Evolutionary conservation across 73 alveolate genomes (phyloP), one percentile per base, ranked within the genome.

Genomic region (Symbiodinium natans): DNA sequence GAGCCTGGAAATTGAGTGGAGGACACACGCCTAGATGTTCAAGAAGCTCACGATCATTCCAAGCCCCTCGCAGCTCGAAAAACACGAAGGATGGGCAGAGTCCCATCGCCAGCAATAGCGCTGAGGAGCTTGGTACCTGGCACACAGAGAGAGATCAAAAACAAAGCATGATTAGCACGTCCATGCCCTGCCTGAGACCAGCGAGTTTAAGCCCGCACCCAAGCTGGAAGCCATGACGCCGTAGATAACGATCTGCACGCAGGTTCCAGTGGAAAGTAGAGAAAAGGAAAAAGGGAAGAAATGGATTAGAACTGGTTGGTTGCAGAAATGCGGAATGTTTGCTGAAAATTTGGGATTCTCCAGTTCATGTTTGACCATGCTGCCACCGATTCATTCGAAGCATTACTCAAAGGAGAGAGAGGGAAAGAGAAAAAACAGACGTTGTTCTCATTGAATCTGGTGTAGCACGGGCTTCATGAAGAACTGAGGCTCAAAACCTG

Each of bases 171-270:
- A n/a, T n/a, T n/a, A n/a, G n/a, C n/a, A n/a, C n/a, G n/a, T n/a
- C n/a, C n/a, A n/a, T n/a, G 77, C 82, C 33, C 27, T 56, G 42
- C 97, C 97, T 71, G 97, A 90, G 56, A 90, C 97, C 39, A 90
- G 77, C 27, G 97, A 90, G 52, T 90, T 90, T 77, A 90, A 85
- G 27, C 97, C 97, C 54, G 97, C 97, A 7, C 97, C 97, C 52
- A 90, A 85, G 77, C 97, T 90, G 52, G 97, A 90, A 34, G 97
- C 97, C 97, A 90, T 90, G 52, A 90, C 97, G 10, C 97, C 97
- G 52, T 90, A 90, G 97, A 90, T 90, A 43, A 90, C 97, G n/a
- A 90, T 85, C 97, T 90, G 41, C 90, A n/a, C n/a, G n/a, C n/a
- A n/a, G n/a, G n/a, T n/a, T n/a, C 13, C 40, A 71, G 29, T 13